phyloP scores from a whole-genome alignment of 805 yeast genomes.

The Wickerhamia fluorescens region DNA sequence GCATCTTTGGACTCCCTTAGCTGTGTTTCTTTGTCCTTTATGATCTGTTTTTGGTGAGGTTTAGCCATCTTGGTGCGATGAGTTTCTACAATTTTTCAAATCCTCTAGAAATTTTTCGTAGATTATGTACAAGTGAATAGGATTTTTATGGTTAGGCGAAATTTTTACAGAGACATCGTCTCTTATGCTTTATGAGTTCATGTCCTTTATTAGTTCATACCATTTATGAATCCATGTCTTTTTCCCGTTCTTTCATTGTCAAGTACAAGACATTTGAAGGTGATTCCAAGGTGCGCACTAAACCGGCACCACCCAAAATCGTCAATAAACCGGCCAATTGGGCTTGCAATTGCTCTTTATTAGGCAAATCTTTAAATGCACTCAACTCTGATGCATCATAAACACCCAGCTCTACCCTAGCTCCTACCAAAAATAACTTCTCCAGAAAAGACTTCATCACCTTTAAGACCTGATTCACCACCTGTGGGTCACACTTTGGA shows the following conservation, averaged over 20 bases:
- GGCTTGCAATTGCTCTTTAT: constrained; percentile 63
- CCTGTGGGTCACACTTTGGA: constrained; percentile 61
- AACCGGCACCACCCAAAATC: constrained; percentile 82
- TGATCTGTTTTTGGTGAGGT: constrained; percentile 2
- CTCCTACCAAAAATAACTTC: constrained; percentile 77
- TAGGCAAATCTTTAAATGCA: constrained; percentile 66
- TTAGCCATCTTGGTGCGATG: constrained; percentile 1
- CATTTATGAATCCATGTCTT: constrained; percentile 26
- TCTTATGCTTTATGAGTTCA: background rate
- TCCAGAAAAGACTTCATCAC: constrained; percentile 59
- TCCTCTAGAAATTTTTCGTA: constrained; percentile 5
- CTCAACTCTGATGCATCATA: constrained; percentile 47
- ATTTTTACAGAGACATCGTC: no score
- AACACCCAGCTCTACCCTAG: constrained; percentile 60
- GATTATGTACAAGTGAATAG: no score
- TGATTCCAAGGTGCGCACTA: constrained; percentile 72
- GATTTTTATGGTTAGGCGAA: no score
- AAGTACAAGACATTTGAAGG: constrained; percentile 63
- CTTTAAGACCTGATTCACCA: constrained; percentile 56
- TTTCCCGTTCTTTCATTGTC: constrained; percentile 60
- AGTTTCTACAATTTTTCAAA: background rate
- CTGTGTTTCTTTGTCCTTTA: constrained; percentile 13
- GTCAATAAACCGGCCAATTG: constrained; percentile 80
- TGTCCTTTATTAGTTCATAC: background rate
- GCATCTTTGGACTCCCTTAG: constrained; percentile 16